A percentile compares a stretch with the other conserved stretches of the same genome.
Evolutionary conservation across 495 filamentous ascomycete species (phyloP).

Genomic region (Entonaema liquescens): DNA sequence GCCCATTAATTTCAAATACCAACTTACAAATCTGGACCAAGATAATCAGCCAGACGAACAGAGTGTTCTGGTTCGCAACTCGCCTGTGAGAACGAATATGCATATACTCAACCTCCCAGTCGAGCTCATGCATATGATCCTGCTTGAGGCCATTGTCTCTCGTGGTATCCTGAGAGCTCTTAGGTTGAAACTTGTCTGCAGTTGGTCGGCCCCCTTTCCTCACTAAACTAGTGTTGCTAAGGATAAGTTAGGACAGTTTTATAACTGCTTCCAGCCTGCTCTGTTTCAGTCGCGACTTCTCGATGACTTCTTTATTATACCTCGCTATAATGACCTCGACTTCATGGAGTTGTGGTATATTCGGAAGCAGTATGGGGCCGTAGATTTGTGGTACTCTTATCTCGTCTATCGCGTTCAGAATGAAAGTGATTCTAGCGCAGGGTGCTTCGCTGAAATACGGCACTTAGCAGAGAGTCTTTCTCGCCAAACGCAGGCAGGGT

Average conservation of each 20-base stretch:
- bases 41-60: neutral
- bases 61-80: neutral
- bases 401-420: neutral
- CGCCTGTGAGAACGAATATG: neutral
- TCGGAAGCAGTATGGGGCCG: neutral
- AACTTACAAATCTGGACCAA: neutral
- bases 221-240: neutral
- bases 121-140: neutral
- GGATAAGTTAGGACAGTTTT: neutral
- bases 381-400: neutral
- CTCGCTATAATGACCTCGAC: neutral
- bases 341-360: slow-evolving; percentile 1
- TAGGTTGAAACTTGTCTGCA: neutral
- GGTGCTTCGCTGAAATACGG: neutral
- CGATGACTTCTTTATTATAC: neutral
- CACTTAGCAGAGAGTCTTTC: neutral
- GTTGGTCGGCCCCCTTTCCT: neutral
- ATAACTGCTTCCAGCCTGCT: neutral
- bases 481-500: neutral
- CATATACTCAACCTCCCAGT: neutral
- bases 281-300: neutral
- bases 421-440: neutral
- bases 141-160: neutral
- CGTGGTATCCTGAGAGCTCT: neutral
- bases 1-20: neutral